Evolutionary conservation across 495 filamentous ascomycete genomes (phyloP), one percentile per base, ranked within the genome.

Genomic region (Tricharina praecox): DNA sequence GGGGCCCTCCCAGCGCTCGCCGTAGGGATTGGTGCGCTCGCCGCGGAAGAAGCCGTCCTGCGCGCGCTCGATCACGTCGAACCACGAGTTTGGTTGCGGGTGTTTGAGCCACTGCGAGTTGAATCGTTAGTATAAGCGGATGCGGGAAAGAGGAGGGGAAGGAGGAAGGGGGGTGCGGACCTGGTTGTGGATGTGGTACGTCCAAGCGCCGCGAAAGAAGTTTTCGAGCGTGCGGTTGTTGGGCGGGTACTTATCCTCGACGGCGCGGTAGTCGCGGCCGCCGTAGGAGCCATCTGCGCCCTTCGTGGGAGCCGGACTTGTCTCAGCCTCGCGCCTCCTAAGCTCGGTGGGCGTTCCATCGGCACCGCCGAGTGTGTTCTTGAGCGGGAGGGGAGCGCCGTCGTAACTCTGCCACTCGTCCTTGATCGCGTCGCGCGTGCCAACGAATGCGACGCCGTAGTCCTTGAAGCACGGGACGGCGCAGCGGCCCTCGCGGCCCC

Each of bases 181-280:
- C 65, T 74, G 72, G 50, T 74, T 75, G 50, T 75, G 72, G 47
- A 75, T 67, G 58, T 75, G 72, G 58, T 75, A 75, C 24, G 67
- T 73, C 66, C 67, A 75, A 3, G 69, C 68, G 0, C 72, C 72
- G 3, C 67, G 58, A 56, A 75, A 75, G 57, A 75, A 75, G 50
- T 74, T 68, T 55, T 68, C 64, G 50, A 74, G 40, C 1, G 68
- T 74, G 16, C 72, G 66, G 49, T 74, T 75, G 30, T 68, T 74
- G 10, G 67, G 68, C 24, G 70, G 67, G 47, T 69, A 73, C 30
- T 65, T 62, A 48, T 73, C 70, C 26, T 66, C 62, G 24, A 64
- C 58, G 28, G 70, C 50, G 13, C 54, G 52, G 55, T 73, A 73
- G 38, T 59, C 58, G 54, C 50, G 58, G 43, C 50, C 63, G 36